phyloP scores from a whole-genome alignment of 2,329 filamentous ascomycete species.

The Sporothrix humicola region DNA sequence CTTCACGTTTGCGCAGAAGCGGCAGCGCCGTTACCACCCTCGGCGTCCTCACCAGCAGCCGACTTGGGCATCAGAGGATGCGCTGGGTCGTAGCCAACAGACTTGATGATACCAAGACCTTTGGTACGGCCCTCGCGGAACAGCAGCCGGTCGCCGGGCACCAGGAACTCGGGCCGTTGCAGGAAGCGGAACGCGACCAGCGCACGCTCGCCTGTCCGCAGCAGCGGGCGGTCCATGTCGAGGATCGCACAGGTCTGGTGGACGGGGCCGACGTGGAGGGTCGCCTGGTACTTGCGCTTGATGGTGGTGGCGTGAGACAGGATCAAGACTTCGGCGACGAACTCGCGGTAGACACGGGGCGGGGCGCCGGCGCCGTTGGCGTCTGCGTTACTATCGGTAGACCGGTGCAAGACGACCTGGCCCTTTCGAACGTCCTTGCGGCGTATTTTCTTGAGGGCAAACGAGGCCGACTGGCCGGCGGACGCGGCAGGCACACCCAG shows the following conservation, averaged over 20 bases:
- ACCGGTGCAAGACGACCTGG: conserved; percentile 90
- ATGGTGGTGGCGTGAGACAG: conserved; percentile 96
- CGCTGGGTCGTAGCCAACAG: conserved; percentile 79
- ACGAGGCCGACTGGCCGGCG: conserved; percentile 90
- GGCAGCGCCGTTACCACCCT: neutral
- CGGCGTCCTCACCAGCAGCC: neutral
- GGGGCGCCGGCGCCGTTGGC: conserved; percentile 47
- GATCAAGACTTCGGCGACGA: conserved; percentile 88
- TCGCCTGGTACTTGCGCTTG: conserved; percentile 95
- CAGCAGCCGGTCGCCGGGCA: conserved; percentile 83
- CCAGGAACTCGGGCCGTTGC: conserved; percentile 90
- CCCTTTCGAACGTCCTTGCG: conserved; percentile 95
- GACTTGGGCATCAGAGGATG: conserved; percentile 49
- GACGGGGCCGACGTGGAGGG: conserved; percentile 94
- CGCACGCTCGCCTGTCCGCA: conserved; percentile 92
- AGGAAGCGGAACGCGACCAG: conserved; percentile 94
- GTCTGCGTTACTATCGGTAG: conserved; percentile 59
- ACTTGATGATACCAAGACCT: conserved; percentile 91
- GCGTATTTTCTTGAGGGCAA: conserved; percentile 85
- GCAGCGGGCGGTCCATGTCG: conserved; percentile 94
- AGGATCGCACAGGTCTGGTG: conserved; percentile 97
- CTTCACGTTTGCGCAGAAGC: neutral
- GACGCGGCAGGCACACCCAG: conserved; percentile 86
- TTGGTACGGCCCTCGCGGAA: conserved; percentile 96
- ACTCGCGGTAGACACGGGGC: conserved; percentile 75